Evolutionary conservation across 805 yeast genomes (phyloP), one percentile per base, ranked within the genome.

Genomic region (Candida pini): DNA sequence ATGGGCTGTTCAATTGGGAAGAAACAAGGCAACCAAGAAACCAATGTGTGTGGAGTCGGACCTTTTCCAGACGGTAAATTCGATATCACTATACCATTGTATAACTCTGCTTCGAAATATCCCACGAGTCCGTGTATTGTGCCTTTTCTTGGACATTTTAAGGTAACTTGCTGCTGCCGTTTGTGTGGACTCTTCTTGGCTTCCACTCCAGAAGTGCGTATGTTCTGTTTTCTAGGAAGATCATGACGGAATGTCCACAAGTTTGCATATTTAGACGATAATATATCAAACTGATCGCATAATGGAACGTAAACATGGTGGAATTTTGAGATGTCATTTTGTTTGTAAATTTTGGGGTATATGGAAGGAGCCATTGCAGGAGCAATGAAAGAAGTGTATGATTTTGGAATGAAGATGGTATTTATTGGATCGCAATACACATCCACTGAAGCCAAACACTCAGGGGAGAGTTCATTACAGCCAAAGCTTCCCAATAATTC

Each of bases 401-500:
- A 62, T 34, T 67, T 60, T 9, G 90, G 90, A 24, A 82, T 80
- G 58, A 73, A 78, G 15, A 76, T 56, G 3, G 85, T 81, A 23
- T 54, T 38, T 45, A 59, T 34, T 56, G 71, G 45, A 56, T 73
- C 68, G 47, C 69, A 39, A 45, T 51, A 45, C 31, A 49, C 43
- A 33, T 71, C 69, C 13, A 67, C 48, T 1, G 68, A 60, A 29
- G 62, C 63, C 3, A 86, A 55, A 38, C 92, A 79, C 54, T 89
- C 97, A 0, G 97, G 97, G 7, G 85, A 71, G 13, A 86, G 65
- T 53, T 89, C 97, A 56, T 89, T 90, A 55, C 94, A 90, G 4
- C 95, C 97, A 61, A 90, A 83, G 12, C 95, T 84, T 5, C 97
- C 97, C 18, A 89, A 57, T 6, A 90, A 62, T 54, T 89, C 97